Base-by-base conservation (phyloP, 805 yeast genomes). In the Candida maesae region DNA sequence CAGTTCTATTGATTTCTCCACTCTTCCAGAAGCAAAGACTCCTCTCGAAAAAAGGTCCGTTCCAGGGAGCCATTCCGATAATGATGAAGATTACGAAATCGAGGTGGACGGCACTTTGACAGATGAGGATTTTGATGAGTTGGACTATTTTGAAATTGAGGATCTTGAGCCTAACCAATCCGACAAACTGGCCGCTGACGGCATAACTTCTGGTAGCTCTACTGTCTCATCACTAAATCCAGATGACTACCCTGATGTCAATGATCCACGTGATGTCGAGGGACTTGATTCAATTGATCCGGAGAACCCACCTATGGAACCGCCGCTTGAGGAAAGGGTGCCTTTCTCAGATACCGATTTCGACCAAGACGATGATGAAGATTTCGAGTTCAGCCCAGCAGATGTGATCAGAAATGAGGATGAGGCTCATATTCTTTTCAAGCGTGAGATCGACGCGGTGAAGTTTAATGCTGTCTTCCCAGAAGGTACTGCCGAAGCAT, bases 1-100 rank as follows among this genome's bases (percentile, higher is more conserved):
- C 6, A 15, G 29, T 3, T 27, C 44, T 1, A 31, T 54, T 33
- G 45, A 48, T 21, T 37, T 49, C 24, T 18, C 28, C 15, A 32
- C 14, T 16, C 23, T 14, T 18, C 24, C 21, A 5, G 26, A n/a
- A 13, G 8, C n/a, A n/a, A 7, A 21, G 24, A 10, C 7, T 21
- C 10, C 4, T 5, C 16, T 32, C 21, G 18, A 32, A 12, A 20
- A 32, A 18, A 16, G 27, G 11, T 20, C 18, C 11, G 12, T 14
- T 5, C 18, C 8, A 9, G 9, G 4, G 7, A 5, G 8, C 18
- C 15, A 13, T 5, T 4, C 6, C 6, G 32, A 28, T 12, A 8
- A 17, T 6, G 31, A 28, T 14, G 11, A 28, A 11, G 17, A 16
- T 11, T 16, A 14, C 18, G 31, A 28, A 11, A 14, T 16, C 15